phyloP scores from a whole-genome alignment of 1,284 basidiomycete genomes.

The Tilletia walkeri region DNA sequence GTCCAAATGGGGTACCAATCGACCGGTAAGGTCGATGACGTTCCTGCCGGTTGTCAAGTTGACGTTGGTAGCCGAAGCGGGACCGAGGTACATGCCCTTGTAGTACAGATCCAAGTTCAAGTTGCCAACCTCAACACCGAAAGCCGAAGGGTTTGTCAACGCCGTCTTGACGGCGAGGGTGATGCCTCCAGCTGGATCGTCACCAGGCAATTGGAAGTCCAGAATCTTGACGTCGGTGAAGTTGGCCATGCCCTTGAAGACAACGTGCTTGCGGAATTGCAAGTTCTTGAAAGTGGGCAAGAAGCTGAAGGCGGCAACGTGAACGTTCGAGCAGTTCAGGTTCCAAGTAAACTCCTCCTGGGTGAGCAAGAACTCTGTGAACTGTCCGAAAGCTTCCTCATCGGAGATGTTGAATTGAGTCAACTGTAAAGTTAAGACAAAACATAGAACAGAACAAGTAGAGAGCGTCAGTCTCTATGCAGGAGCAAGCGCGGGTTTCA shows the following conservation, averaged over 20 bases:
- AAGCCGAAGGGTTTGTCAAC: constrained; percentile 71
- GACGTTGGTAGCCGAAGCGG: constrained; percentile 58
- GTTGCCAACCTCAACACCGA: constrained; percentile 69
- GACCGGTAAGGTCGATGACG: constrained; percentile 66
- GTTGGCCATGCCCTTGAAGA: constrained; percentile 65
- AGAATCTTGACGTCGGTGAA: constrained; percentile 66
- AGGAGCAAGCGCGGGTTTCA: not conserved
- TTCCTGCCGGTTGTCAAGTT: constrained; percentile 61
- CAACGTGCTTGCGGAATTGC: constrained; percentile 43
- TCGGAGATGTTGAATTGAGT: constrained; percentile 54
- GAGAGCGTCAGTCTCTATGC: not conserved
- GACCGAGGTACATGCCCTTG: constrained; percentile 65
- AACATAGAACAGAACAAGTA: not conserved
- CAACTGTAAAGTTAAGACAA: constrained; percentile 23
- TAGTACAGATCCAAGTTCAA: constrained; percentile 69
- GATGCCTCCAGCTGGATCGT: constrained; percentile 70
- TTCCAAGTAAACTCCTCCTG: constrained; percentile 71
- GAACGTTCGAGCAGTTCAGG: constrained; percentile 64
- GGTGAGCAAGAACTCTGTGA: constrained; percentile 64
- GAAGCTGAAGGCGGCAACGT: constrained; percentile 65
- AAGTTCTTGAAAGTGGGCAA: constrained; percentile 48
- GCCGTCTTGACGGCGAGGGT: constrained; percentile 65
- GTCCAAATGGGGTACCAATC: constrained; percentile 64
- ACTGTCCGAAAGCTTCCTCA: constrained; percentile 48
- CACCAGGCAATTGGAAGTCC: constrained; percentile 71